phyloP scores from a whole-genome alignment of 495 filamentous ascomycete genomes.

The Gamarada debralockiae region DNA sequence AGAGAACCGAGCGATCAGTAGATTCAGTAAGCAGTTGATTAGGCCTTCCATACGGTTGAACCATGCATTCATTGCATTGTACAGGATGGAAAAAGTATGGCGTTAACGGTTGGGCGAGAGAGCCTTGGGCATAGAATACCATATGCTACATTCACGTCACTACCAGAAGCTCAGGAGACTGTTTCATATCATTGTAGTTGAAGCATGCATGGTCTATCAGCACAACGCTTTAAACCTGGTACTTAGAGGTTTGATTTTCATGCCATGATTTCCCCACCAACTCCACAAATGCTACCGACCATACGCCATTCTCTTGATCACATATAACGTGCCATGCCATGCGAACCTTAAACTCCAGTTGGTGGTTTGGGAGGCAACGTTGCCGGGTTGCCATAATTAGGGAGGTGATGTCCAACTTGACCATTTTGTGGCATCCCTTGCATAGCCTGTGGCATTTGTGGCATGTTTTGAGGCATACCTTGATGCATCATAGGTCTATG shows the following conservation, averaged over 20 bases:
- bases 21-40: background rate
- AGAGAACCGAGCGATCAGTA: constrained; percentile 24
- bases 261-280: constrained; percentile 25
- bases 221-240: constrained; percentile 27
- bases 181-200: constrained; percentile 9
- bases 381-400: constrained; percentile 52
- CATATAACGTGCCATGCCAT: constrained; percentile 8
- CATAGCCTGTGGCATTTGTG: constrained; percentile 13
- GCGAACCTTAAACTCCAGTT: constrained; percentile 21
- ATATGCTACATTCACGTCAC: constrained; percentile 13
- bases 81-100: constrained; percentile 29
- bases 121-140: constrained; percentile 22
- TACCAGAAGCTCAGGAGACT: background rate
- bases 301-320: constrained; percentile 23
- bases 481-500: constrained; percentile 26
- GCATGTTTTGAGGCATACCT: constrained; percentile 17
- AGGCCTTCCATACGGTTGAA: constrained; percentile 16
- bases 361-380: constrained; percentile 54
- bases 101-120: constrained; percentile 21
- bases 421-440: constrained; percentile 20
- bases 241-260: constrained; percentile 19
- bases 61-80: constrained; percentile 27
- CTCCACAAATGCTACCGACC: constrained; percentile 29
- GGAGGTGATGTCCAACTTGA: constrained; percentile 36
- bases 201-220: constrained; percentile 27